Conservation (phyloP, 148 eudicot genomes). For the Salicornia ramosissima region DNA sequence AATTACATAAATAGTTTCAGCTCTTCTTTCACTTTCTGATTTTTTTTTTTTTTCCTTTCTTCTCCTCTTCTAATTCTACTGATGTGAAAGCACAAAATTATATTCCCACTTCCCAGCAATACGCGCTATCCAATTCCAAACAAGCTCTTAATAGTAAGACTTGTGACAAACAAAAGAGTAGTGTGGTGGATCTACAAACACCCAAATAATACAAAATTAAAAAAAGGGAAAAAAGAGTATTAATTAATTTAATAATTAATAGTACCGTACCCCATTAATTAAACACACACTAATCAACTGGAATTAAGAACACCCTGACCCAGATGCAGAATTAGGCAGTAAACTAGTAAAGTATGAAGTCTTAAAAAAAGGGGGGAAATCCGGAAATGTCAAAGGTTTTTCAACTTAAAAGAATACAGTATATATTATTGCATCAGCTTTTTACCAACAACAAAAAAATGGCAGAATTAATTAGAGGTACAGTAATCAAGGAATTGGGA, state of each 20-base stretch:
- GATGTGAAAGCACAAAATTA: conserved; percentile 2
- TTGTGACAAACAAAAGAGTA: neutral
- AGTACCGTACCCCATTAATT: neutral
- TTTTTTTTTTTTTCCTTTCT: neutral
- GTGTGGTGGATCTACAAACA: conserved; percentile 21
- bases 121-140: conserved; percentile 20
- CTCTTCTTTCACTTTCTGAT: neutral
- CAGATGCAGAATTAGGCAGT: conserved; percentile 6
- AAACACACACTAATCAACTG: conserved; percentile 13
- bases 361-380: neutral
- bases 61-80: neutral
- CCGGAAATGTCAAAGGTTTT: too few species aligned
- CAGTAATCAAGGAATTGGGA: conserved; percentile 14
- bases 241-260: neutral
- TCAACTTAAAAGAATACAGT: too few species aligned
- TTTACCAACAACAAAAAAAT: conserved; percentile 2
- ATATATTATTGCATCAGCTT: neutral
- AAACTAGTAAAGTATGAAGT: too few species aligned
- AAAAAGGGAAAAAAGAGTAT: too few species aligned
- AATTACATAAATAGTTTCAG: neutral
- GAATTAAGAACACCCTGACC: conserved; percentile 18
- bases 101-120: neutral
- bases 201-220: neutral
- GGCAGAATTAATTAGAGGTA: neutral
- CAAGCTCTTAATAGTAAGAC: neutral